Evolutionary conservation across 2,329 filamentous ascomycete species (phyloP), one percentile per base, ranked within the genome.

Genomic region (Neurospora crassa): DNA sequence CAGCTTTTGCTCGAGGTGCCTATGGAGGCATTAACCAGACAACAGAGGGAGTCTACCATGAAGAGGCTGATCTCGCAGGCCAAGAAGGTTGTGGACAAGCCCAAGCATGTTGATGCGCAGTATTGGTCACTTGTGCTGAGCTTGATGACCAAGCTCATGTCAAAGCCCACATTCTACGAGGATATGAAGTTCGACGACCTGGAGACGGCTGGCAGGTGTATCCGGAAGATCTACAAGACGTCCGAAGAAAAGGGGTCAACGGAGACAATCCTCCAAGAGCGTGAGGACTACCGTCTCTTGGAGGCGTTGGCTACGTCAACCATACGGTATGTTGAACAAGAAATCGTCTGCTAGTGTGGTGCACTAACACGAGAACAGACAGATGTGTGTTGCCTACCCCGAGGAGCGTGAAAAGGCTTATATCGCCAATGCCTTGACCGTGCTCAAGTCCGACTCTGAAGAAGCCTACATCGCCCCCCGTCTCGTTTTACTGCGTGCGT

Each of bases 121-220:
- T 72, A 76, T 11, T 83, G 81, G 79, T 81, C 79, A 68, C 71
- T 79, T 11, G 75, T 84, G 5, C 77, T 88, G 7, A 80, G 82
- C 24, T 74, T 88, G 68, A 81, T 83, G 73, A 77, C 82, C 2
- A 87, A 85, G 74, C 77, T 87, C 34, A 86, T 87, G 82, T 77
- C 78, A 5, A 81, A 82, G n/a, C 82, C 86, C 0, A 86, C 84
- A 0, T 86, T 86, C 71, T 85, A 87, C 74, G 79, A 84, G 73
- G 79, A 77, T 0, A 82, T 87, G 79, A 76, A 72, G 1, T 87
- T 82, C 69, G 73, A 78, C 16, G 77, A 82, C 20, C 71, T 84
- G 6, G 77, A 80, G 11, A 70, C 74, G 4, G 69, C 83, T 20
- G 81, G 78, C 67, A 72, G 67, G 43, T 74, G 72, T 71, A 72